Conservation (phyloP, 108 stramenopile species). For the Licmophora abbreviata region DNA sequence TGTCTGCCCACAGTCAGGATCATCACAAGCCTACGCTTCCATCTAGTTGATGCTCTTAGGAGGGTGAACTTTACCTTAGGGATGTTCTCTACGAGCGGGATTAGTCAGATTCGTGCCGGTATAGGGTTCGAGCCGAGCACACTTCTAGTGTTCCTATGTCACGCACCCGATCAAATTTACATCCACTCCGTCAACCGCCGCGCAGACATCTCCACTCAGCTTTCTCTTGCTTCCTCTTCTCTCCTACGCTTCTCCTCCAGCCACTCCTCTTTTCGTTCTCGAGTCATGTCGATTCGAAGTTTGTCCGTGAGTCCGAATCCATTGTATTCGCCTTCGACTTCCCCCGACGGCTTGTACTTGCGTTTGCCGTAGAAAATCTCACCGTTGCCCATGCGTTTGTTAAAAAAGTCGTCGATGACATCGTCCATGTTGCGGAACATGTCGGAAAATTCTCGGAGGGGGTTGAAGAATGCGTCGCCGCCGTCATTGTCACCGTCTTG, state of each 20-base stretch:
- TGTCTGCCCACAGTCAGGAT: no score
- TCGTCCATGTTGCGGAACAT: slow-evolving; percentile 55
- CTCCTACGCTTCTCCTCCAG: slow-evolving; percentile 24
- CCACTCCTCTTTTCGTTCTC: slow-evolving; percentile 58
- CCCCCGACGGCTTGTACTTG: slow-evolving; percentile 69
- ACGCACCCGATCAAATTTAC: no score
- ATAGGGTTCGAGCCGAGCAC: no score
- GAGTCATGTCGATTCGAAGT: slow-evolving; percentile 53
- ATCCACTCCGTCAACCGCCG: no score
- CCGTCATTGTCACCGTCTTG: slow-evolving; percentile 1
- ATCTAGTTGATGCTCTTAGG: no score
- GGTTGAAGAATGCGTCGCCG: neutral
- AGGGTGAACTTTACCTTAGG: no score
- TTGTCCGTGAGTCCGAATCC: slow-evolving; percentile 67
- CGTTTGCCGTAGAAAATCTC: slow-evolving; percentile 59
- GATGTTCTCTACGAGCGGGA: no score
- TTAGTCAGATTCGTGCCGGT: no score
- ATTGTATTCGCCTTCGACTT: slow-evolving; percentile 61
- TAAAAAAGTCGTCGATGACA: slow-evolving; percentile 74
- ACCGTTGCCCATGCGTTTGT: slow-evolving; percentile 67
- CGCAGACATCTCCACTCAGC: no score
- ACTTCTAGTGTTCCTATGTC: no score
- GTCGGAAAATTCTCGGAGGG: neutral
- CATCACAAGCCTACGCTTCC: no score
- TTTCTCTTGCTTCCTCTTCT: slow-evolving; percentile 16